Evolutionary conservation across 2,329 filamentous ascomycete genomes (phyloP).

Genomic region (Trichoderma endophyticum): DNA sequence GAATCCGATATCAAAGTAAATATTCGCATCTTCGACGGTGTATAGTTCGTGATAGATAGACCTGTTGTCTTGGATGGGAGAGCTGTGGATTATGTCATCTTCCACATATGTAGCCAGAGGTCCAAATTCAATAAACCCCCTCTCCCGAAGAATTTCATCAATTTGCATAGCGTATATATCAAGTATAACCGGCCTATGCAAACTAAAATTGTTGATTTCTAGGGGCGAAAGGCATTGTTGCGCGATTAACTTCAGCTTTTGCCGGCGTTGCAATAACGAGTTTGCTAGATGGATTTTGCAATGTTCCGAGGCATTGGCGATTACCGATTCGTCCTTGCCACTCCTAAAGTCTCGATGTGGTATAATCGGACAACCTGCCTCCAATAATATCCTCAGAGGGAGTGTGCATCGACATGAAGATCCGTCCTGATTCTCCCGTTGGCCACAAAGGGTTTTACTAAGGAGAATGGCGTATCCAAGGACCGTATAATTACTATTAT

Average conservation of each 20-base stretch:
- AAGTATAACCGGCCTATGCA: neutral
- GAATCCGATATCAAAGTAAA: neutral
- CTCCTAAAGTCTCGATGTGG: neutral
- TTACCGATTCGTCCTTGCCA: fast-evolving
- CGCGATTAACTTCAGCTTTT: neutral
- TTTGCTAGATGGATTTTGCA: neutral
- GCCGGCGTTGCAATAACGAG: neutral
- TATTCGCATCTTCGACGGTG: neutral
- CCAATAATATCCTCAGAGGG: neutral
- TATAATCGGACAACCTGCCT: neutral
- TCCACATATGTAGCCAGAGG: neutral
- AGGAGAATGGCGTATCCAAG: neutral
- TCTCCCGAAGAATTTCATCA: neutral
- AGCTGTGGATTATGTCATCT: neutral
- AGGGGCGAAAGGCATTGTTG: neutral
- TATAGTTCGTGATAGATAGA: neutral
- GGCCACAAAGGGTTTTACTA: neutral
- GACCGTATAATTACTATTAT: neutral
- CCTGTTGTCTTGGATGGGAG: neutral
- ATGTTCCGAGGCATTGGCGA: neutral
- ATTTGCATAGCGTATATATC: neutral
- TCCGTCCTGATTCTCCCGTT: neutral
- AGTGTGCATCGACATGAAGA: neutral
- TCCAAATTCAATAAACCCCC: neutral
- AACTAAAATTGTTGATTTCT: neutral